Base-by-base conservation (phyloP, 257 asterid species). In the Nicotiana sylvestris region DNA sequence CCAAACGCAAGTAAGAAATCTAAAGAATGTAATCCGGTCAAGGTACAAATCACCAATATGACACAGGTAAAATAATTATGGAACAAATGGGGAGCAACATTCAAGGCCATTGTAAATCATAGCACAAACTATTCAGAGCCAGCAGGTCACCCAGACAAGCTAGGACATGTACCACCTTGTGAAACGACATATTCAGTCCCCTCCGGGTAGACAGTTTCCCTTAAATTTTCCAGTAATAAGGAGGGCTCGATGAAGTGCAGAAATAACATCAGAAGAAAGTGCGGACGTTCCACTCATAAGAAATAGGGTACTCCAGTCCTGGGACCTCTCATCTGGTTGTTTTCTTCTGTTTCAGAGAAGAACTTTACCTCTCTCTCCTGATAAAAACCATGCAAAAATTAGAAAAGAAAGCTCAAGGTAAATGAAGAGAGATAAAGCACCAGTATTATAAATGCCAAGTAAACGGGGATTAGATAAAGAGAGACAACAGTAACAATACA, bases 261-360 rank as follows among this genome's bases (percentile, higher is more conserved):
- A 86, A 77, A 80, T 16, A 70, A 58, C 69, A 60, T 32, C 76
- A 56, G 80, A 76, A 76, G 62, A 49, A 72, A 74, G 16, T 17
- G 10, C 1, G 16, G 8, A 37, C 60, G 76, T 33, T 76, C 78
- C 83, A 61, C 77, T 90, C 87, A 95, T 43, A 95, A 94, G 85
- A 96, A 96, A 90, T 96, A 96, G 0, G 98, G 98, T 16, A 96
- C 99, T 87, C 99, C 99, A 10, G 93, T 90, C 89, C 99, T 94
- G n/a, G 98, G 99, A 62, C 99, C 99, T 82, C 99, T 89, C 99
- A 96, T 96, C 84, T 96, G 99, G 89, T 96, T 96, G 93, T 94
- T 96, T 87, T 96, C 98, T 85, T 96, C 99, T 0, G 99, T 96
- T 88, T 96, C 99, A 2, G 99, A 92, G 91, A 96, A 96, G 83